phyloP scores from a whole-genome alignment of 2,329 filamentous ascomycete genomes.

The Mollisiaceae sp. region DNA sequence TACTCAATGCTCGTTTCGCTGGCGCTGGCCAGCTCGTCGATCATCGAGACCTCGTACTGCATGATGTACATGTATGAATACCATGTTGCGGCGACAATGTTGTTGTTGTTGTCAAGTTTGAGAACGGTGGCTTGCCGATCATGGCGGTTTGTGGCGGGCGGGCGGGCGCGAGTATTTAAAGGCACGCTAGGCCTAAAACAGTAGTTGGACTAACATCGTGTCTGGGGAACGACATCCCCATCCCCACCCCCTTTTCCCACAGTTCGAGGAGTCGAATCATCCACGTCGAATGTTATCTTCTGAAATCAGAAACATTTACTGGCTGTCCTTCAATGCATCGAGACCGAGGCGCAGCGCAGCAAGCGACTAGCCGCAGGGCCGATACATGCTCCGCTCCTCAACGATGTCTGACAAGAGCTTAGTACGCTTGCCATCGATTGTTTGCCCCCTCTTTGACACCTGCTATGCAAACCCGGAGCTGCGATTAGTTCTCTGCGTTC shows the following conservation, averaged over 20 bases:
- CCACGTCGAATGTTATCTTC: not conserved
- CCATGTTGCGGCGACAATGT: not conserved
- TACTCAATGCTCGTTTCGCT: not conserved
- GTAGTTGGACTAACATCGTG: not conserved
- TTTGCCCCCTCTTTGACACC: not conserved
- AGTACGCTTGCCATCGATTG: not conserved
- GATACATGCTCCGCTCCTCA: not conserved
- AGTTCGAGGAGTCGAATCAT: not conserved
- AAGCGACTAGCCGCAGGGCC: constrained; percentile 11
- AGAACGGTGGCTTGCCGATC: constrained; percentile 6
- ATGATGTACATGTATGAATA: not conserved
- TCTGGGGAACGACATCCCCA: not conserved
- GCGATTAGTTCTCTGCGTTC: not conserved
- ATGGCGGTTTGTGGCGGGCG: not conserved
- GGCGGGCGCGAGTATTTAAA: not conserved
- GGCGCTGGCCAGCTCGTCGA: not conserved
- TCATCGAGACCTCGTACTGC: not conserved
- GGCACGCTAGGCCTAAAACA: not conserved
- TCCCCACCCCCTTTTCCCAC: not conserved
- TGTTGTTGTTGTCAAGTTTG: constrained; percentile 4
- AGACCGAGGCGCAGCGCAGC: constrained; percentile 10
- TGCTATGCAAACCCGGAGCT: not conserved
- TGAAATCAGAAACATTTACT: too few species aligned
- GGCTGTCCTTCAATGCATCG: too few species aligned
- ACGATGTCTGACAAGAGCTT: constrained; percentile 12